These are phyloP conservation scores for Ceratocystis cacaofunesta DNA, from an alignment of 2,329 filamentous ascomycete genomes.

Conservation along the genomic window DNA sequence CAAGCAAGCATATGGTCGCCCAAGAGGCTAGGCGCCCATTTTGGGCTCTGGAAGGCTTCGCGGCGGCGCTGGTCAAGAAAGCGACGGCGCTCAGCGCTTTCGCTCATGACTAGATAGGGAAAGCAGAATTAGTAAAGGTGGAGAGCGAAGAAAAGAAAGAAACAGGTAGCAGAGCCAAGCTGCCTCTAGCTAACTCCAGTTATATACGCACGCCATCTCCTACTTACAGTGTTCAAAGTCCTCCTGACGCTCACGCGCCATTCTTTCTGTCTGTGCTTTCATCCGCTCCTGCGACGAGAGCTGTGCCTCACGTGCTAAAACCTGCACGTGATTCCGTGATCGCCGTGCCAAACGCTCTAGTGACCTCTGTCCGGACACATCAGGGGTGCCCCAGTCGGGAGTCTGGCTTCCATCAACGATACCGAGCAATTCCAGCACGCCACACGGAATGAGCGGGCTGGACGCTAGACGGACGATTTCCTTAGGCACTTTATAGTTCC, in stretches of 20 bases:
- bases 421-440: slow-evolving; percentile 40
- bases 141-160: neutral
- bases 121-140: neutral
- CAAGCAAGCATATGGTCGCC: slow-evolving; percentile 32
- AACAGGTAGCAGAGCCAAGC: neutral
- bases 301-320: slow-evolving; percentile 30
- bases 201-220: neutral
- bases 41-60: slow-evolving; percentile 39
- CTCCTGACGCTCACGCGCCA: slow-evolving; percentile 29
- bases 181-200: neutral
- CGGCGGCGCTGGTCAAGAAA: slow-evolving; percentile 30
- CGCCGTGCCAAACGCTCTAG: slow-evolving; percentile 27
- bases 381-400: slow-evolving; percentile 37
- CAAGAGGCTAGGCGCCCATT: slow-evolving; percentile 35
- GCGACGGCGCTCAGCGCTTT: slow-evolving; percentile 31
- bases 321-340: slow-evolving; percentile 28
- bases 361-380: slow-evolving; percentile 26
- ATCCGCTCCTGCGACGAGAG: slow-evolving; percentile 31
- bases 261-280: slow-evolving; percentile 28
- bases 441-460: slow-evolving; percentile 41
- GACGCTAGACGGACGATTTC: slow-evolving; percentile 36
- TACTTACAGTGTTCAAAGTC: slow-evolving; percentile 33
- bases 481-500: slow-evolving; percentile 45
- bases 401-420: slow-evolving; percentile 36
- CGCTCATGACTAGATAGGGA: neutral